A percentile compares a stretch with the other conserved stretches of the same genome.
Conservation (phyloP, 2,329 filamentous ascomycete genomes). For the Phoma sp. region DNA sequence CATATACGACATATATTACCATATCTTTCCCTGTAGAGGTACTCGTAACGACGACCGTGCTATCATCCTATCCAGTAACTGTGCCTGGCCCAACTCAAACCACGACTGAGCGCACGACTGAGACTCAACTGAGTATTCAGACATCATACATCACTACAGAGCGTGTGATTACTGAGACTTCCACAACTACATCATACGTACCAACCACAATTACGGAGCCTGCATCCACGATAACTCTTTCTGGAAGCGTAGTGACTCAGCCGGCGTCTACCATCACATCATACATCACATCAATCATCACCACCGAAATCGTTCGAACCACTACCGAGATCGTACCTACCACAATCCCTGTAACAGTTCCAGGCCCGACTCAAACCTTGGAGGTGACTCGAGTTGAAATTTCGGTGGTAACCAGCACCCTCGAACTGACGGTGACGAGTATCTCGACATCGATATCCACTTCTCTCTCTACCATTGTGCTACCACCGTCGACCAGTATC, state of each 20-base stretch:
- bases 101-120: background rate
- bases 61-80: background rate
- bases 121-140: no score
- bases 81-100: no score
- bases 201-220: background rate
- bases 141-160: slow-evolving; percentile 3
- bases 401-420: slow-evolving; percentile 11
- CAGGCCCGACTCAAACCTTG: slow-evolving; percentile 5
- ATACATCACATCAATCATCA: slow-evolving; percentile 1
- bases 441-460: slow-evolving; percentile 4
- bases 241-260: slow-evolving; percentile 2
- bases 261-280: background rate
- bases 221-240: slow-evolving; percentile 5
- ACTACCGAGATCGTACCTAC: background rate
- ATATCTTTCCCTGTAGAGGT: background rate
- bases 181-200: background rate
- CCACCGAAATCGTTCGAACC: background rate
- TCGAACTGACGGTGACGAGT: slow-evolving; percentile 2
- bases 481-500: slow-evolving; percentile 17
- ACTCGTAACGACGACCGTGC: background rate
- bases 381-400: slow-evolving; percentile 11
- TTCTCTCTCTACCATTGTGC: slow-evolving; percentile 3
- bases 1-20: background rate
- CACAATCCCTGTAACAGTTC: background rate
- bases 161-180: slow-evolving; percentile 4